phyloP scores from a whole-genome alignment of 2,329 filamentous ascomycete genomes.

The Hypoxylon sp. region DNA sequence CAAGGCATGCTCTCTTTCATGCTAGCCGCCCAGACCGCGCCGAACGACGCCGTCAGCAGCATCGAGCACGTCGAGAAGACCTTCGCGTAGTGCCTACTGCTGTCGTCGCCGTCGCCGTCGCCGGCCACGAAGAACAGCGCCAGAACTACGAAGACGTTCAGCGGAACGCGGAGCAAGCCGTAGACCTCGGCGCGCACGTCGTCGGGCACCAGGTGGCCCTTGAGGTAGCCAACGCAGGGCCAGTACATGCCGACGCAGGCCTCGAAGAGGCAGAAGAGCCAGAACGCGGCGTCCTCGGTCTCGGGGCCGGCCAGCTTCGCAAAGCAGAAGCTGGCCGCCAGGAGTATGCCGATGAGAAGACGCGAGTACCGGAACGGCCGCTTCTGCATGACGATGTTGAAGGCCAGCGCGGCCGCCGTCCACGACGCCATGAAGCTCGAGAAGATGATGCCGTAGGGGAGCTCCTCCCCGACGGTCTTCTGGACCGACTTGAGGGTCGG shows the following conservation, averaged over 20 bases:
- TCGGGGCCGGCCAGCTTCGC: slow-evolving; percentile 55
- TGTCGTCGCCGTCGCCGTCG: too few species aligned
- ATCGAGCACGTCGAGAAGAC: slow-evolving; percentile 47
- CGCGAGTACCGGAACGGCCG: slow-evolving; percentile 51
- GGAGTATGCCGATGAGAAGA: slow-evolving; percentile 51
- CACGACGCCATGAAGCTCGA: slow-evolving; percentile 49
- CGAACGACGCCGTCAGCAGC: slow-evolving; percentile 46
- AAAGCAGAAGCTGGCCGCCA: slow-evolving; percentile 55
- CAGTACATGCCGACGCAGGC: slow-evolving; percentile 68
- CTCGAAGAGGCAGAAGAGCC: slow-evolving; percentile 69
- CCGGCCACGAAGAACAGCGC: slow-evolving; percentile 59
- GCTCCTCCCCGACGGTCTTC: slow-evolving; percentile 46
- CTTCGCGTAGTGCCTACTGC: slow-evolving; percentile 44
- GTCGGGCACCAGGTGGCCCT: slow-evolving; percentile 59
- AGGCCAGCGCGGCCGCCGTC: slow-evolving; percentile 47
- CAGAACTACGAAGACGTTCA: slow-evolving; percentile 56
- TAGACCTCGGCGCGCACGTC: slow-evolving; percentile 66
- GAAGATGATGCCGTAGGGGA: slow-evolving; percentile 48
- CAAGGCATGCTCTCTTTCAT: slow-evolving; percentile 46
- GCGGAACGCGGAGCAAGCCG: slow-evolving; percentile 66
- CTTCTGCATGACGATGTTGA: slow-evolving; percentile 50
- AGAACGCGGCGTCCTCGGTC: slow-evolving; percentile 61
- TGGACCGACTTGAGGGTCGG: slow-evolving; percentile 62
- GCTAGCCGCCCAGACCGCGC: slow-evolving; percentile 44
- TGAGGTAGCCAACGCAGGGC: slow-evolving; percentile 66